Evolutionary conservation across 768 basidiomycete species (phyloP).

Genomic region (Trametes maxima): DNA sequence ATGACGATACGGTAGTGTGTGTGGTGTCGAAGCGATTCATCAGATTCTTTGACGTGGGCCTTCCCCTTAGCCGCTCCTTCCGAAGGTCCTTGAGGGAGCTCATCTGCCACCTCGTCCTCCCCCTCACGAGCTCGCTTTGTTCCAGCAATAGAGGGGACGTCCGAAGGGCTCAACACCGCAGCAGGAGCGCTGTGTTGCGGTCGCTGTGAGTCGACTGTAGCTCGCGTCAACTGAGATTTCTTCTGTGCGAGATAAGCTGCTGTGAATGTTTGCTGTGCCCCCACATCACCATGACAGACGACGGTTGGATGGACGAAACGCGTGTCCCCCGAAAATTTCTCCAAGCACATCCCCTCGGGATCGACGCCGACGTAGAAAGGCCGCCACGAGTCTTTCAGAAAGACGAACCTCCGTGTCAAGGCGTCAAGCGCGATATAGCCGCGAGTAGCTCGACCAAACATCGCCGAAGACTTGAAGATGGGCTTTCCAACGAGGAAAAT

Average conservation of each 20-base stretch:
- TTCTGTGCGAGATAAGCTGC: not conserved
- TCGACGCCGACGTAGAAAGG: not conserved
- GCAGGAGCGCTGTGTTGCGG: no score
- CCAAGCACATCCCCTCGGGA: slow-evolving; percentile 9
- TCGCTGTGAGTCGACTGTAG: not conserved
- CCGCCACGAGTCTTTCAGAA: slow-evolving; percentile 23
- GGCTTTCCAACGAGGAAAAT: slow-evolving; percentile 7
- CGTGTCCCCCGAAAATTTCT: not conserved
- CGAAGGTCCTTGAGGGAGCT: not conserved
- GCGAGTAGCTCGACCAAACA: slow-evolving; percentile 11
- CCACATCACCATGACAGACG: slow-evolving; percentile 7
- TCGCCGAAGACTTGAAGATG: not conserved
- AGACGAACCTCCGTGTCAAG: slow-evolving; percentile 4
- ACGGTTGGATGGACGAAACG: not conserved
- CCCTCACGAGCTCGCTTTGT: not conserved
- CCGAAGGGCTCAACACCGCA: no score
- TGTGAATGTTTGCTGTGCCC: not conserved
- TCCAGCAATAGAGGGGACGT: not conserved
- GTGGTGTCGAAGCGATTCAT: not conserved
- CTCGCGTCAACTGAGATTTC: not conserved
- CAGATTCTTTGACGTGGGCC: not conserved
- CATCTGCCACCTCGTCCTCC: not conserved
- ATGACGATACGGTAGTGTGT: slow-evolving; percentile 18
- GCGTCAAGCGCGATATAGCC: slow-evolving; percentile 20
- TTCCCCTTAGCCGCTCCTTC: no score